Evolutionary conservation across 83 land plant genomes (phyloP).

Genomic region (Picea abies): DNA sequence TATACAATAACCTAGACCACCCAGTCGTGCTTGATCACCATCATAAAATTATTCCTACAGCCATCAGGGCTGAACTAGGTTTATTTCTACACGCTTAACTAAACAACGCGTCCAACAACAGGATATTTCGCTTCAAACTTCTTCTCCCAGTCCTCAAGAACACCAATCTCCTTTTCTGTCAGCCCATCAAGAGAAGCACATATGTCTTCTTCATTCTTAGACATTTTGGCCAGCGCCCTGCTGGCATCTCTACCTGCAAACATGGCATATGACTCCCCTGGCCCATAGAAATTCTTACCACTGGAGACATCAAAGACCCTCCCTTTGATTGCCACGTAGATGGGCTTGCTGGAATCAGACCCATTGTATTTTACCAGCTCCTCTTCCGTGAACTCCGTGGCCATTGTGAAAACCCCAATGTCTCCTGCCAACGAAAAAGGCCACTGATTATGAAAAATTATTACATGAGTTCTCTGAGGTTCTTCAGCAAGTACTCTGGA

Average conservation of each 20-base stretch:
- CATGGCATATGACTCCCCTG: slow-evolving; percentile 79
- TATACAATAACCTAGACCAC: too few relatives aligned
- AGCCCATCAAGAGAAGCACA: slow-evolving; percentile 61
- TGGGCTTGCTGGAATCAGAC: slow-evolving; percentile 60
- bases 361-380: slow-evolving; percentile 82
- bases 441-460: too few relatives aligned
- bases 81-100: background rate
- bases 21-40: too few relatives aligned
- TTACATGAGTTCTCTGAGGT: too few relatives aligned
- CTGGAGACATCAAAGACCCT: slow-evolving; percentile 81
- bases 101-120: slow-evolving; percentile 72
- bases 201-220: slow-evolving; percentile 73
- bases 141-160: slow-evolving; percentile 83
- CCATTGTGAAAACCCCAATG: background rate
- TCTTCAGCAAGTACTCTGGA: too few relatives aligned
- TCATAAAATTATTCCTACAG: too few relatives aligned
- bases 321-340: slow-evolving; percentile 77
- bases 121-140: slow-evolving; percentile 94
- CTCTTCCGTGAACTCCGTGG: slow-evolving; percentile 49
- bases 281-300: slow-evolving; percentile 85
- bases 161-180: slow-evolving; percentile 74
- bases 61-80: too few relatives aligned
- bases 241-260: slow-evolving; percentile 91
- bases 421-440: too few relatives aligned
- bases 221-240: slow-evolving; percentile 93